A percentile compares a stretch with the other conserved stretches of the same genome.
Conservation (phyloP, 345 rosid genomes). For the Firmiana major region DNA sequence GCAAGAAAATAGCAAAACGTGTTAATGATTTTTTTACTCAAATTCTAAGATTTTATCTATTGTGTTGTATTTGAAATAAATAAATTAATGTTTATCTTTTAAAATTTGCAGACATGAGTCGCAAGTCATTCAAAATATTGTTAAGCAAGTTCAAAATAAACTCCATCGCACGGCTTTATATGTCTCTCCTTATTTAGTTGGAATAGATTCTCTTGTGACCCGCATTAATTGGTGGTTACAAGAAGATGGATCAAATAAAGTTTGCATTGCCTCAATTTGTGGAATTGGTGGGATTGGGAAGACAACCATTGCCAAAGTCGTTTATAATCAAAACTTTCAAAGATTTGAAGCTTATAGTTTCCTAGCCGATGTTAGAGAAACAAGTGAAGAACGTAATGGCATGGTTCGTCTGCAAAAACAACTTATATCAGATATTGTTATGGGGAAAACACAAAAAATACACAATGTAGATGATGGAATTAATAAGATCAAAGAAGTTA, state of each 20-base stretch:
- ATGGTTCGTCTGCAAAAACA: slow-evolving; percentile 9
- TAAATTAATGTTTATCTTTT: too few species aligned
- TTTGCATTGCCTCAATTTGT: background rate
- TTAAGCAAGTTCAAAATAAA: background rate
- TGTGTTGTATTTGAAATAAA: background rate
- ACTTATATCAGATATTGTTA: slow-evolving; percentile 26
- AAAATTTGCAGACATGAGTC: background rate
- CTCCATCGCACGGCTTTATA: background rate
- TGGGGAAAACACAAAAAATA: background rate
- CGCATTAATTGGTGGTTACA: background rate
- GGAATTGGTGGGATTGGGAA: background rate
- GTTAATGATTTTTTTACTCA: too few species aligned
- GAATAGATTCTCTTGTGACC: background rate
- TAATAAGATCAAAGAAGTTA: background rate
- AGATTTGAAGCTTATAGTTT: slow-evolving; percentile 27
- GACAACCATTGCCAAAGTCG: background rate
- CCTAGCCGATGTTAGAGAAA: slow-evolving; percentile 23
- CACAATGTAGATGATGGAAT: slow-evolving; percentile 2
- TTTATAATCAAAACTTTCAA: background rate
- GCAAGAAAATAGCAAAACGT: too few species aligned
- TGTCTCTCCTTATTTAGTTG: background rate
- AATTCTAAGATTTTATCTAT: too few species aligned
- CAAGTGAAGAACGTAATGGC: background rate
- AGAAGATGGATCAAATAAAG: background rate
- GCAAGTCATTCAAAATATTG: background rate